These are phyloP conservation scores for Phyllosticta citrichinensis DNA, from an alignment of 2,329 filamentous ascomycete genomes.

Conservation along the genomic window DNA sequence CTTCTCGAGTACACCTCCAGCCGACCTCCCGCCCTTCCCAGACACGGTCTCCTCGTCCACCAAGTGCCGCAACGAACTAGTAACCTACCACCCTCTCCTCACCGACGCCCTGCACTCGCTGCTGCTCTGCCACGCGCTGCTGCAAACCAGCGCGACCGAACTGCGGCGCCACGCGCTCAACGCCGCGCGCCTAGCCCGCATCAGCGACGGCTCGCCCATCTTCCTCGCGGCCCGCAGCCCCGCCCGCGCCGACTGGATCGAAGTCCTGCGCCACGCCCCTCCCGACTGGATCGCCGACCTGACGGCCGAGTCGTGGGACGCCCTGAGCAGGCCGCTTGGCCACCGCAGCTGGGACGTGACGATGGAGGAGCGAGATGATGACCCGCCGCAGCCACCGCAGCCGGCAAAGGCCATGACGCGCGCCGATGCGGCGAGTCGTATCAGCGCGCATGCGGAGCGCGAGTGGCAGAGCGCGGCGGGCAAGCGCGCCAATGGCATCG, in stretches of 20 bases:
- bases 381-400: neutral
- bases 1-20: slow-evolving; percentile 58
- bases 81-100: slow-evolving; percentile 74
- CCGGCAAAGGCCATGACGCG: neutral
- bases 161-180: slow-evolving; percentile 72
- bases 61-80: slow-evolving; percentile 42
- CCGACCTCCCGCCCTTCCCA: slow-evolving; percentile 60
- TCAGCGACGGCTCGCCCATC: slow-evolving; percentile 71
- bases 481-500: slow-evolving; percentile 56
- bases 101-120: slow-evolving; percentile 70
- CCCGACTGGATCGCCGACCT: slow-evolving; percentile 50
- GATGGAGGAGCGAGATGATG: neutral
- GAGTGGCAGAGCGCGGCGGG: neutral
- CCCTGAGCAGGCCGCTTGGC: slow-evolving; percentile 47
- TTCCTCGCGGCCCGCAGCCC: slow-evolving; percentile 65
- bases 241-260: slow-evolving; percentile 69
- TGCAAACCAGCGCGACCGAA: slow-evolving; percentile 70
- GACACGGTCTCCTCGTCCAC: slow-evolving; percentile 23
- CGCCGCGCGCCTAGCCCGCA: slow-evolving; percentile 62
- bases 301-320: slow-evolving; percentile 52
- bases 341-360: slow-evolving; percentile 27
- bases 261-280: slow-evolving; percentile 55
- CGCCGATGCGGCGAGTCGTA: neutral
- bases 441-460: neutral
- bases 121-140: slow-evolving; percentile 66